A percentile compares a stretch with the other conserved stretches of the same genome.
phyloP scores from a whole-genome alignment of 1,284 basidiomycete species.

The Microbotryum lychnidis-dioicae region DNA sequence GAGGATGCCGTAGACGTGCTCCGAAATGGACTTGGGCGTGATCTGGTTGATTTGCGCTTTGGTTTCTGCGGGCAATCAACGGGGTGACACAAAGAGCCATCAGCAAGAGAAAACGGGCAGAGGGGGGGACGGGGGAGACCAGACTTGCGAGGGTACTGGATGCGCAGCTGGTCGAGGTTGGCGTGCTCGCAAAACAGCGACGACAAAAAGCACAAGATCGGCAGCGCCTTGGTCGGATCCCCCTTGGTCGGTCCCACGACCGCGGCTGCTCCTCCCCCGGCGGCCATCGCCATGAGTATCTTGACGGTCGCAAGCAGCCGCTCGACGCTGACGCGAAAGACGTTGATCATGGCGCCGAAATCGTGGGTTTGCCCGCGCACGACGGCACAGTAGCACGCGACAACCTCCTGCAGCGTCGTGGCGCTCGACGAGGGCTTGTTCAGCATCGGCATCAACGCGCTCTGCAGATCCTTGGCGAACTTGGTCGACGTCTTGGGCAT shows the following conservation, averaged over 20 bases:
- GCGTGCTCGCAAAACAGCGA: slow-evolving; percentile 80
- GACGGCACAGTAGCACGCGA: slow-evolving; percentile 82
- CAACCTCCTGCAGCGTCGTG: slow-evolving; percentile 71
- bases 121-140: not conserved
- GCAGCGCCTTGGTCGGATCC: slow-evolving; percentile 8
- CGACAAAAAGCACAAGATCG: slow-evolving; percentile 67
- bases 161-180: slow-evolving; percentile 68
- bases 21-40: slow-evolving; percentile 62
- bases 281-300: no score
- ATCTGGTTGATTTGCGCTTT: slow-evolving; percentile 53
- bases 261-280: no score
- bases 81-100: not conserved
- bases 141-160: slow-evolving; percentile 4
- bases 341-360: slow-evolving; percentile 61
- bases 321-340: slow-evolving; percentile 47
- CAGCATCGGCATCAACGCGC: slow-evolving; percentile 74
- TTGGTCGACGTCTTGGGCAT: slow-evolving; percentile 76
- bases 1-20: slow-evolving; percentile 67
- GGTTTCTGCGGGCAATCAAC: slow-evolving; percentile 1
- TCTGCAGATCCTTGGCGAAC: slow-evolving; percentile 76
- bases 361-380: slow-evolving; percentile 80
- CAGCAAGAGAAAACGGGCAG: no score
- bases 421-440: slow-evolving; percentile 64
- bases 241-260: not conserved
- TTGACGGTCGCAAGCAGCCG: no score